Evolutionary conservation across 139 green algal genomes (phyloP).

Genomic region (Asterochloris sp.): DNA sequence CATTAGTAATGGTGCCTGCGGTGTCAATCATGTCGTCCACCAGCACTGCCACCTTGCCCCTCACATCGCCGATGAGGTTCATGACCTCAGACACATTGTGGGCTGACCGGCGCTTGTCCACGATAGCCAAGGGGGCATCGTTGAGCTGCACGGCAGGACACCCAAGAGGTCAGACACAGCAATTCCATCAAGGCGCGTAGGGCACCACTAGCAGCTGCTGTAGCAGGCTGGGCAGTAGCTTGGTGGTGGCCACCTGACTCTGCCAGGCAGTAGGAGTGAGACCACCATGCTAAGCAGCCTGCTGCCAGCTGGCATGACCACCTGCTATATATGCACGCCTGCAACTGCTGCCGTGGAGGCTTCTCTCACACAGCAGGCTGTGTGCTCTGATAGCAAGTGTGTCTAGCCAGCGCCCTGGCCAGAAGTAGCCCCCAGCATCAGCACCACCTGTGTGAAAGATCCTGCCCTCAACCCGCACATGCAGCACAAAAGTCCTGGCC

Average conservation of each 20-base stretch:
- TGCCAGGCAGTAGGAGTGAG: no score
- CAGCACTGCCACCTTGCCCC: constrained; percentile 96
- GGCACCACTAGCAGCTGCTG: no score
- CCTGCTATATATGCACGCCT: no score
- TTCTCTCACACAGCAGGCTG: no score
- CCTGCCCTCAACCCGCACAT: background rate
- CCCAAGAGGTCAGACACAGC: background rate
- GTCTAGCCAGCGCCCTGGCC: no score
- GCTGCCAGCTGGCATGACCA: no score
- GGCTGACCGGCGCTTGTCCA: constrained; percentile 93
- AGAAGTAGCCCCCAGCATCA: no score
- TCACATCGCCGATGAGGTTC: constrained; percentile 99
- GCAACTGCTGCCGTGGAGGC: background rate
- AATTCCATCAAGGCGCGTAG: background rate
- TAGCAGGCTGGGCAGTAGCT: no score
- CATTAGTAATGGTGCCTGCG: constrained; percentile 95
- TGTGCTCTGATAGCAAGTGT: no score
- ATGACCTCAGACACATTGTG: constrained; percentile 99
- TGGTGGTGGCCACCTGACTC: no score
- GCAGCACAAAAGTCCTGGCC: no score
- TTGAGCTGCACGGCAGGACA: constrained; percentile 35
- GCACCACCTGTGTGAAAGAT: background rate
- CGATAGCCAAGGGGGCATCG: constrained; percentile 96
- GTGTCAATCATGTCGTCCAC: constrained; percentile 99
- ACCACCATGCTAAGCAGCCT: no score